A percentile compares a stretch with the other conserved stretches of the same genome.
These are phyloP conservation scores for Pseudocercospora ulei DNA, from an alignment of 2,329 filamentous ascomycete species.

Conservation along the genomic window DNA sequence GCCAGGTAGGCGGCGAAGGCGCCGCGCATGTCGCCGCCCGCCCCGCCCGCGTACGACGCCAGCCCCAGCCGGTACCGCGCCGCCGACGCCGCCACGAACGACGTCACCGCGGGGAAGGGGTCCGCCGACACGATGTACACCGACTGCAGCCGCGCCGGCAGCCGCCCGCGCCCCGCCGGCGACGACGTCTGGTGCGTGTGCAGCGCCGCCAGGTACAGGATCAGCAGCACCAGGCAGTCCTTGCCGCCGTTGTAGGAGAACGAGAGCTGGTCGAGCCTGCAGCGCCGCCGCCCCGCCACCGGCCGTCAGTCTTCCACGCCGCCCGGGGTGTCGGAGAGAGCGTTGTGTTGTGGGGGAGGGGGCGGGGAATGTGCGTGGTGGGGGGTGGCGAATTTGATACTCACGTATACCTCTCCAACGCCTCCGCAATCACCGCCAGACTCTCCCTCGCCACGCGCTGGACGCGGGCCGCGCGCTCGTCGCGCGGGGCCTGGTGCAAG, in stretches of 20 bases:
- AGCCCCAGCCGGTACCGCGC: conserved; percentile 63
- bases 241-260: conserved; percentile 97
- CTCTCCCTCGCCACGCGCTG: conserved; percentile 67
- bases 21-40: conserved; percentile 67
- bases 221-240: conserved; percentile 85
- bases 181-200: conserved; percentile 34
- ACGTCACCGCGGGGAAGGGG: conserved; percentile 76
- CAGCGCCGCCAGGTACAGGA: conserved; percentile 67
- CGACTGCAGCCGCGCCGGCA: conserved; percentile 54
- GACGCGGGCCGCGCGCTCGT: conserved; percentile 51
- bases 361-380: background rate
- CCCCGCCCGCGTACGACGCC: too few relatives aligned
- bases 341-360: too few relatives aligned
- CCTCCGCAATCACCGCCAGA: conserved; percentile 62
- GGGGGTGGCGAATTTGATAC: background rate
- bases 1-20: conserved; percentile 69
- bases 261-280: conserved; percentile 67
- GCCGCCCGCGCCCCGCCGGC: conserved; percentile 21
- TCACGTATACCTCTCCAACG: conserved; percentile 66
- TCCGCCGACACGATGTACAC: conserved; percentile 82
- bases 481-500: conserved; percentile 50
- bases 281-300: too few relatives aligned
- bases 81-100: conserved; percentile 63
- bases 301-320: too few relatives aligned
- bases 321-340: too few relatives aligned